Evolutionary conservation across 1,284 basidiomycete genomes (phyloP).

Genomic region (Apiotrichum montevideense): DNA sequence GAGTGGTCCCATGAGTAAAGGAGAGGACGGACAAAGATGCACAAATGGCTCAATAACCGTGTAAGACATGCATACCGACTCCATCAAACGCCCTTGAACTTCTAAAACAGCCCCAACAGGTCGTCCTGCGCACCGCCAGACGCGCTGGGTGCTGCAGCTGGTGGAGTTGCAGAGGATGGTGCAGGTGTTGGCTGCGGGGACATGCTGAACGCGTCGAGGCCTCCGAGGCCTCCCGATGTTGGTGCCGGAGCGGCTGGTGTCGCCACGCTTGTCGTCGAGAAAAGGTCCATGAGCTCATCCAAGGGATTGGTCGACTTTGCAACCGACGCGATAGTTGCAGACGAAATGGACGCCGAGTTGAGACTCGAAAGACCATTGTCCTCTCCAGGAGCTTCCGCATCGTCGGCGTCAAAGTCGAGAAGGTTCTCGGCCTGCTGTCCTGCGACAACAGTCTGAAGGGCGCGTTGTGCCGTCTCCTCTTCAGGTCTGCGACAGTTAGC

Average conservation of each 20-base stretch:
- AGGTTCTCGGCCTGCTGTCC: constrained; percentile 91
- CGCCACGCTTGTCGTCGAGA: constrained; percentile 55
- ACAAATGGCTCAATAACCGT: too few species aligned
- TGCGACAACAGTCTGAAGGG: constrained; percentile 77
- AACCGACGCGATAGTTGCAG: constrained; percentile 30
- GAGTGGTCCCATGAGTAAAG: too few species aligned
- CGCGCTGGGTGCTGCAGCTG: not conserved
- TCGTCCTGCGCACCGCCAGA: constrained; percentile 34
- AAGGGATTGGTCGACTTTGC: constrained; percentile 63
- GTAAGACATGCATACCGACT: too few species aligned
- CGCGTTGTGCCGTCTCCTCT: constrained; percentile 65
- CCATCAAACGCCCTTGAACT: too few species aligned
- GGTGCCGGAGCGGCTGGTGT: constrained; percentile 15
- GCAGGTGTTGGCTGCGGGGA: not conserved
- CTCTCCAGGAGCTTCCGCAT: constrained; percentile 48
- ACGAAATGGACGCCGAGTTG: constrained; percentile 18
- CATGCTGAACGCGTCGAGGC: not conserved
- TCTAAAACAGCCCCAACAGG: constrained; percentile 45
- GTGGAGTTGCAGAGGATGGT: not conserved
- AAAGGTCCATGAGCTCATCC: constrained; percentile 84
- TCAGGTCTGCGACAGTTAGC: constrained; percentile 50
- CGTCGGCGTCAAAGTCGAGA: constrained; percentile 80
- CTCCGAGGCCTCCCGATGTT: not conserved
- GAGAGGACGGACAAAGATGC: too few species aligned
- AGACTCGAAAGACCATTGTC: constrained; percentile 33